A percentile compares a stretch with the other conserved stretches of the same genome.
These are phyloP conservation scores for Heteromeles arbutifolia DNA, from an alignment of 306 rosid genomes.

Conservation along the genomic window DNA sequence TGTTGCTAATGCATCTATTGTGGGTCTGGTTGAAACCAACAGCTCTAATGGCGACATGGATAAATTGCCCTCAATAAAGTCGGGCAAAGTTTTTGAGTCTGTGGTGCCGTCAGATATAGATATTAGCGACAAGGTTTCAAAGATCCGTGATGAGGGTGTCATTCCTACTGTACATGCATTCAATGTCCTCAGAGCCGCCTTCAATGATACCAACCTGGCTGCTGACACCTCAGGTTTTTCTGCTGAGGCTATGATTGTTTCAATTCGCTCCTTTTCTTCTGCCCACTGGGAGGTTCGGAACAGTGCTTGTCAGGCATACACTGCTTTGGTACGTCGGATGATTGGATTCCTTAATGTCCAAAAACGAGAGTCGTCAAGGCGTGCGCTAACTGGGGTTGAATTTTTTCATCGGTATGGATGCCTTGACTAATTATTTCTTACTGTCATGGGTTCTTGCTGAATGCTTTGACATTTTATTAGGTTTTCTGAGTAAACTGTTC, in stretches of 20 bases:
- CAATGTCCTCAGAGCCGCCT: conserved; percentile 81
- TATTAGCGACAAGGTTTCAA: conserved; percentile 43
- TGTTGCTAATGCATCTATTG: conserved; percentile 60
- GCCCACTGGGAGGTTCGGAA: conserved; percentile 94
- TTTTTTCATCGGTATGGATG: conserved; percentile 80
- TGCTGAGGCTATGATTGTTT: conserved; percentile 80
- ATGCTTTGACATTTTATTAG: neutral
- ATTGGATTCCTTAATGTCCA: conserved; percentile 90
- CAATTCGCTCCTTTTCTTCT: conserved; percentile 84
- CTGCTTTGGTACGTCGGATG: conserved; percentile 93
- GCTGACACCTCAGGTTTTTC: conserved; percentile 92
- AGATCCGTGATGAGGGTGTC: conserved; percentile 90
- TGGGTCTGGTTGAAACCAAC: conserved; percentile 39
- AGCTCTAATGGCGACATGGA: conserved; percentile 28
- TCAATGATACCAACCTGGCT: conserved; percentile 90
- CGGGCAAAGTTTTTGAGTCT: conserved; percentile 25
- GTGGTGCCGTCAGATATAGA: conserved; percentile 30
- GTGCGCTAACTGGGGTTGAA: conserved; percentile 87
- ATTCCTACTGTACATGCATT: conserved; percentile 95
- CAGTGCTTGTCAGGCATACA: conserved; percentile 90
- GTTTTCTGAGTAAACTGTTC: neutral
- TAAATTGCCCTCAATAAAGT: conserved; percentile 22
- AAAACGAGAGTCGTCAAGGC: conserved; percentile 81
- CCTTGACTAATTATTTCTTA: conserved; percentile 1
- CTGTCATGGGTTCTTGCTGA: neutral